These are phyloP conservation scores for Piper betle DNA, from an alignment of 164 flowering plant genomes.

Conservation along the genomic window DNA sequence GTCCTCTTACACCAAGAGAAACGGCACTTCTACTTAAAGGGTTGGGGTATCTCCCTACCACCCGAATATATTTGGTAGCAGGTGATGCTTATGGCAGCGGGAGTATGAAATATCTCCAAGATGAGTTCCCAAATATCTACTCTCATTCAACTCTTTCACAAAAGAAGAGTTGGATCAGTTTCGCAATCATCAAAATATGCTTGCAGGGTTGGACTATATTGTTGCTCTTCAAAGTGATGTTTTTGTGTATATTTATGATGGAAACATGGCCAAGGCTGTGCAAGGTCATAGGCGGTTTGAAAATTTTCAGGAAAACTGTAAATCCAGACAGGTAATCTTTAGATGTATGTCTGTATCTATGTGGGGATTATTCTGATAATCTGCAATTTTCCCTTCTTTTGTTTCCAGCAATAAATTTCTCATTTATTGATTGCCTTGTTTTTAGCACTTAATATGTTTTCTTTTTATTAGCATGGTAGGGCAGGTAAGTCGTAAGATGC, in stretches of 20 bases:
- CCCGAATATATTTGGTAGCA: slow-evolving; percentile 83
- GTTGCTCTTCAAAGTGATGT: slow-evolving; percentile 87
- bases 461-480: no score
- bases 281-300: slow-evolving; percentile 97
- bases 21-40: slow-evolving; percentile 77
- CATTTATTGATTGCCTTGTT: no score
- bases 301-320: slow-evolving; percentile 73
- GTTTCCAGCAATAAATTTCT: no score
- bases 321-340: slow-evolving; percentile 74
- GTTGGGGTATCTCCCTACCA: slow-evolving; percentile 60
- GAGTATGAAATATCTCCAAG: slow-evolving; percentile 58
- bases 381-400: no score
- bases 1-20: slow-evolving; percentile 94
- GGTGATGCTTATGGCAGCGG: slow-evolving; percentile 92
- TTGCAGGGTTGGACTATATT: slow-evolving; percentile 87
- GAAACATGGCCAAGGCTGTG: no score
- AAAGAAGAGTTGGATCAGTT: slow-evolving; percentile 79
- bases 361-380: no score
- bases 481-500: no score
- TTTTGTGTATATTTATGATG: no score
- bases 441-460: no score
- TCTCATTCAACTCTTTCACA: slow-evolving; percentile 68
- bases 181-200: slow-evolving; percentile 81
- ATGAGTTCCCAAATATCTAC: no score
- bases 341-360: no score